A percentile compares a stretch with the other conserved stretches of the same genome.
phyloP scores from a whole-genome alignment of 352 stramenopile species.

The Phytophthora sp. region DNA sequence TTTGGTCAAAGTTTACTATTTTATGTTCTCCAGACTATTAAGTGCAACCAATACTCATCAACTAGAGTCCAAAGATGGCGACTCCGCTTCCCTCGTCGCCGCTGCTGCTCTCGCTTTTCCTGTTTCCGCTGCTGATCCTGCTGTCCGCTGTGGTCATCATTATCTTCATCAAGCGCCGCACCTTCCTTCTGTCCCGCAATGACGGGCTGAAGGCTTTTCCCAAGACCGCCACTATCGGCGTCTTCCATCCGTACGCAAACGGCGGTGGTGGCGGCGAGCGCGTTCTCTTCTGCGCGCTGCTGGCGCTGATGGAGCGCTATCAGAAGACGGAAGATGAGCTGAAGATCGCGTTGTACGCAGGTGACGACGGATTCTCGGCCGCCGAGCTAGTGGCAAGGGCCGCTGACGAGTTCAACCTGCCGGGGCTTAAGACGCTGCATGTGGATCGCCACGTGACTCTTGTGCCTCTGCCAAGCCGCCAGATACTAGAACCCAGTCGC shows the following conservation, averaged over 20 bases:
- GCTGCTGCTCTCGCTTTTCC: slow-evolving; percentile 18
- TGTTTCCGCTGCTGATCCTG: slow-evolving; percentile 36
- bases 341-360: slow-evolving; percentile 71
- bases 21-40: not conserved
- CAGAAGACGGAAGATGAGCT: slow-evolving; percentile 27
- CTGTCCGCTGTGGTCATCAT: slow-evolving; percentile 31
- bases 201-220: not conserved
- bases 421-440: slow-evolving; percentile 61
- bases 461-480: slow-evolving; percentile 71
- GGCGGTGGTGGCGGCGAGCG: slow-evolving; percentile 97
- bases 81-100: not conserved
- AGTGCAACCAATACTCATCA: not conserved
- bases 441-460: slow-evolving; percentile 71
- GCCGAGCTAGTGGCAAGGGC: slow-evolving; percentile 79
- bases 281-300: slow-evolving; percentile 97
- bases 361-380: slow-evolving; percentile 73
- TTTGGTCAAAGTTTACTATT: not conserved
- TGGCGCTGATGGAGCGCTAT: slow-evolving; percentile 78
- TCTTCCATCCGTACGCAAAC: slow-evolving; percentile 97
- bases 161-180: slow-evolving; percentile 47
- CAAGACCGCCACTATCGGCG: slow-evolving; percentile 65
- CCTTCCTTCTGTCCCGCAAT: slow-evolving; percentile 46
- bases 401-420: slow-evolving; percentile 85
- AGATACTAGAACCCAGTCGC: slow-evolving; percentile 71
- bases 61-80: slow-evolving; percentile 3